Base-by-base conservation (phyloP, 1,139 yeast genomes). In the Hyphopichia buzzinii region DNA sequence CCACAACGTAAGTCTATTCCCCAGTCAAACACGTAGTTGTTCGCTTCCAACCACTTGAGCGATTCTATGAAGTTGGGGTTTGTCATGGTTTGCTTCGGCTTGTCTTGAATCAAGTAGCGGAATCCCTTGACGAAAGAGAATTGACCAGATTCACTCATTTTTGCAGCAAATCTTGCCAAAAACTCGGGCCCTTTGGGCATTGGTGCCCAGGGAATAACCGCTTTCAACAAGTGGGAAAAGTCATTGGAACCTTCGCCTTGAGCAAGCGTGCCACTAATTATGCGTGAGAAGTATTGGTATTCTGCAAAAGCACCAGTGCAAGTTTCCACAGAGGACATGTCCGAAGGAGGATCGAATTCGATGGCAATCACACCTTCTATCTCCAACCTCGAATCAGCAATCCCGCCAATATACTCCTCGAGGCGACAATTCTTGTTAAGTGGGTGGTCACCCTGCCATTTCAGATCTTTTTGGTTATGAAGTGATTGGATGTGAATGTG, bases 41-140 rank as follows among this genome's bases (percentile, higher is more conserved):
- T 33, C 2, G 42, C 39, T 3, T 55, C 61, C 8, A 68, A 37
- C 60, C 62, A 64, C 8, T 59, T 49, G 17, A 68, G 37, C 1
- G 61, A 50, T 5, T 57, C 59, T 15, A 56, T 44, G 36, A 67
- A 59, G 4, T 42, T 29, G 2, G 39, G 38, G 4, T 48, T 35
- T 4, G 53, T 31, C 67, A 63, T 62, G 0, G 59, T 55, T 1
- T 59, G 59, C 1, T 37, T 39, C 1, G 67, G 69, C 40, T 67
- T 64, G 39, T 66, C 74, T 41, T 70, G 74, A 3, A 69, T 38
- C 26, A 70, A 54, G 43, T 57, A 68, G 27, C 75, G 46, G 41
- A 66, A 64, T 1, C 74, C 76, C 37, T 62, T 55, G 17, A 37
- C 43, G 21, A 29, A 33, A 7, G 11, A 10, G 34, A 46, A 50